A percentile compares a stretch with the other conserved stretches of the same genome.
phyloP scores from a whole-genome alignment of 2,329 filamentous ascomycete genomes.

The Stachybotrys echinatus region DNA sequence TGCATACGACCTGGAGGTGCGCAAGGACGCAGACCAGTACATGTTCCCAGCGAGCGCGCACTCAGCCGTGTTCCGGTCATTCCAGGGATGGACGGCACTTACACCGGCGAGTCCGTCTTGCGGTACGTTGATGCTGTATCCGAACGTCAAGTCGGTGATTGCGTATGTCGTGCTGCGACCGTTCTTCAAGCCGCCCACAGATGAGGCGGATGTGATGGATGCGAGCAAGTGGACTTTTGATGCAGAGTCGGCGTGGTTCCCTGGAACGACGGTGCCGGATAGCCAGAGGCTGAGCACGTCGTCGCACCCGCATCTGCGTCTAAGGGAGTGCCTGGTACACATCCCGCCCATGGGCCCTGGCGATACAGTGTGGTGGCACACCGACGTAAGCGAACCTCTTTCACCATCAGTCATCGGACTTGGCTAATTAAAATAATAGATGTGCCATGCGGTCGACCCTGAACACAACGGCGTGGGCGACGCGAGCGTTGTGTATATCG shows the following conservation, averaged over 20 bases:
- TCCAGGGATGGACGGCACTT: conserved; percentile 37
- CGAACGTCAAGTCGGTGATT: conserved; percentile 29
- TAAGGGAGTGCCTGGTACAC: too few species aligned
- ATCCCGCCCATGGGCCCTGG: too few species aligned
- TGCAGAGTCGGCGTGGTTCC: too few species aligned
- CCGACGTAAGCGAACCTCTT: too few species aligned
- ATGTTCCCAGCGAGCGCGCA: conserved; percentile 28
- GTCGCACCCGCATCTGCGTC: too few species aligned
- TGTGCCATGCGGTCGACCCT: conserved; percentile 33
- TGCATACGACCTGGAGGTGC: conserved; percentile 26
- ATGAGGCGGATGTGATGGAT: too few species aligned
- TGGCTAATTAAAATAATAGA: conserved; percentile 7
- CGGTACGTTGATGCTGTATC: conserved; percentile 33
- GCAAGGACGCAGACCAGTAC: conserved; percentile 26
- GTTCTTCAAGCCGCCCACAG: too few species aligned
- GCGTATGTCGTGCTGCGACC: too few species aligned
- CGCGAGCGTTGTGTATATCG: conserved; percentile 28
- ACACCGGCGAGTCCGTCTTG: conserved; percentile 25
- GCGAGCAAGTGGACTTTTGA: too few species aligned
- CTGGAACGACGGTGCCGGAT: too few species aligned
- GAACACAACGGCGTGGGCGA: conserved; percentile 26
- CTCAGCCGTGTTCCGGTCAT: conserved; percentile 30
- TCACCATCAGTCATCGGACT: conserved; percentile 18
- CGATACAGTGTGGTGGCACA: too few species aligned
- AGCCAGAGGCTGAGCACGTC: too few species aligned